Evolutionary conservation across 257 asterid species (phyloP), one percentile per base, ranked within the genome.

Genomic region (Ocimum tenuiflorum): DNA sequence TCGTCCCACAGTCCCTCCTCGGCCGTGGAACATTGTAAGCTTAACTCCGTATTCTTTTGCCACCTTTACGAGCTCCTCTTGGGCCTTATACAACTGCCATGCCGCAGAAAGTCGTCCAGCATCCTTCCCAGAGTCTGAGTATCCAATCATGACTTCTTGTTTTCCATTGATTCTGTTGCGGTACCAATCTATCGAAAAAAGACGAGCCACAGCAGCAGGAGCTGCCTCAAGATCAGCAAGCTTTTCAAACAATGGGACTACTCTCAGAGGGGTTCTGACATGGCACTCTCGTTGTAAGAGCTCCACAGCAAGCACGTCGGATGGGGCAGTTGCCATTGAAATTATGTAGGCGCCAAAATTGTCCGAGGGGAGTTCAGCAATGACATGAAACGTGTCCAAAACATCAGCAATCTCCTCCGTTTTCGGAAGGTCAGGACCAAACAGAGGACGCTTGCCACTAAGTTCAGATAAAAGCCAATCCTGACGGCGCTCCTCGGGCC

Each of bases 81-180:
- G 98, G 18, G 98, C 85, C 77, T 89, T 91, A 33, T 91, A 91
- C 45, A 91, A 64, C 77, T 91, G 95, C 98, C 98, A 91, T 3
- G 98, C 98, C 3, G 98, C 98, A 24, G 98, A 88, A 53, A 91
- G 86, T 19, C 98, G 91, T 0, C 98, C 98, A 0, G 98, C 98
- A 49, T 91, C 98, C 78, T 91, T 91, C 6, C 98, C 98, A 0
- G 98, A 91, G 74, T 91, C 98, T 0, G 98, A 91, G 79, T 91
- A 91, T 59, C 98, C 98, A 49, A 91, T 86, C 98, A 91, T 91
- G 71, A 91, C 98, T 74, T 91, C 98, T 70, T 91, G 98, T 49
- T 85, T 88, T 3, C 96, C 96, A 1, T 87, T 72, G 58, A 91
- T 91, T 68, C 96, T 72, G 72, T 80, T 69, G 36, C 81, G 75